A percentile compares a stretch with the other conserved stretches of the same genome.
phyloP scores from a whole-genome alignment of 169 alveolate genomes.

The Eimeria maxima region DNA sequence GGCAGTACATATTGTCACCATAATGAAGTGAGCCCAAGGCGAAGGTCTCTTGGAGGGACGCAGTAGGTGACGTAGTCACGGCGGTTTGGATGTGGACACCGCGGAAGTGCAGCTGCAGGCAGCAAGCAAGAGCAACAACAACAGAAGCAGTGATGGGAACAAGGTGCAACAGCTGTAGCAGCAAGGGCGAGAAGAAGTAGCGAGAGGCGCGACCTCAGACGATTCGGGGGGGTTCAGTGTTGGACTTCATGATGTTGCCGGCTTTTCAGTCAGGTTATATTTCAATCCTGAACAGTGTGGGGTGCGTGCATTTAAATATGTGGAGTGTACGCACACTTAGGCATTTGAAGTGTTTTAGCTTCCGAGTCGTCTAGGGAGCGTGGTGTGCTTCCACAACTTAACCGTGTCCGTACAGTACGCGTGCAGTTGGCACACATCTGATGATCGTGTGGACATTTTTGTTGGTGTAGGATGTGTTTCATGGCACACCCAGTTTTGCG shows the following conservation, averaged over 20 bases:
- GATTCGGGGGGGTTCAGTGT: not conserved
- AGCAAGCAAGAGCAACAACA: not conserved
- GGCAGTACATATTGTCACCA: not conserved
- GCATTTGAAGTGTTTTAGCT: no score
- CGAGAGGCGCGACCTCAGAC: not conserved
- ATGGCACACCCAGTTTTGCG: not conserved
- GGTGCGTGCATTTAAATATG: slow-evolving; percentile 1
- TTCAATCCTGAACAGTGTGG: slow-evolving; percentile 59
- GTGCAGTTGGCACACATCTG: not conserved
- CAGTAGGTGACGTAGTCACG: not conserved
- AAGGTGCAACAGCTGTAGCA: not conserved
- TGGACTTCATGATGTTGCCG: slow-evolving; percentile 32
- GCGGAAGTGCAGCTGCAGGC: not conserved
- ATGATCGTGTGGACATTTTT: not conserved
- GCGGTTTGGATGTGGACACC: not conserved
- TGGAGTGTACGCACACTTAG: not conserved
- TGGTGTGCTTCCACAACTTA: not conserved
- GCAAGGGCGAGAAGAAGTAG: not conserved
- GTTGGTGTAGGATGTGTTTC: not conserved
- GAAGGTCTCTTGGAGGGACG: not conserved
- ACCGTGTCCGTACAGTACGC: not conserved
- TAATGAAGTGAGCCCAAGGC: not conserved
- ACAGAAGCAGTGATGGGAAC: not conserved
- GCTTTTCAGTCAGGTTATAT: slow-evolving; percentile 62
- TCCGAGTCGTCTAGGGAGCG: not conserved